Conservation (phyloP, 192 early-diverging fungal genomes). For the Fimicolochytrium jonesii region DNA sequence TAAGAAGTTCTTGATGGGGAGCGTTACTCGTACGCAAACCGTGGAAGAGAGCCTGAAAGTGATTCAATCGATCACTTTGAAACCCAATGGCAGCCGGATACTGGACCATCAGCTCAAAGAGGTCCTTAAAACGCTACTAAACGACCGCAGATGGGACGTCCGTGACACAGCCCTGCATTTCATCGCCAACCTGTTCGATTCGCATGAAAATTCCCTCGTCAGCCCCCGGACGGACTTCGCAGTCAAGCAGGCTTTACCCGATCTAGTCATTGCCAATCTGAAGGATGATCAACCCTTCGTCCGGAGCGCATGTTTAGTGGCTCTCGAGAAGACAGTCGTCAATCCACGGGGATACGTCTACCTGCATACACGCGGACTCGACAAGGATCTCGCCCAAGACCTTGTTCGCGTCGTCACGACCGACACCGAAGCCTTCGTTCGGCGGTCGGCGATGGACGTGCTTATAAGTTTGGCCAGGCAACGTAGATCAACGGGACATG, state of each 20-base stretch:
- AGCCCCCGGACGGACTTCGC: neutral
- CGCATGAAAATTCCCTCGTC: neutral
- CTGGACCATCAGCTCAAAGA: too few species aligned
- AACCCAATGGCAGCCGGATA: too few species aligned
- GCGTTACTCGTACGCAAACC: too few species aligned
- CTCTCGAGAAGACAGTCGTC: neutral
- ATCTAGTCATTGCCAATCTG: neutral
- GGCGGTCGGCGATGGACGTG: constrained; percentile 5
- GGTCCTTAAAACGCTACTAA: neutral
- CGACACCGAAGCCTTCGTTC: constrained; percentile 18
- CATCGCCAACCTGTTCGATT: constrained; percentile 4
- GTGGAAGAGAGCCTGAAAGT: too few species aligned
- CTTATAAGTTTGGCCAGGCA: neutral
- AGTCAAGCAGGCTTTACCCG: neutral
- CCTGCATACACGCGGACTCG: neutral
- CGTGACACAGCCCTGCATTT: constrained; percentile 8
- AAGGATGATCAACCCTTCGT: constrained; percentile 9
- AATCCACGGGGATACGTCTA: constrained; percentile 7
- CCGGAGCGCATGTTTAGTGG: neutral
- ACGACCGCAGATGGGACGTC: constrained; percentile 13
- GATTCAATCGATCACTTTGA: too few species aligned
- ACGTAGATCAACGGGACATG: too few species aligned
- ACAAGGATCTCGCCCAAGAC: neutral
- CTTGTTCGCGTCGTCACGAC: neutral
- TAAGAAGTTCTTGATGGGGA: too few species aligned